Evolutionary conservation across 2,329 filamentous ascomycete species (phyloP).

Genomic region (Hymenoscyphus occultus): DNA sequence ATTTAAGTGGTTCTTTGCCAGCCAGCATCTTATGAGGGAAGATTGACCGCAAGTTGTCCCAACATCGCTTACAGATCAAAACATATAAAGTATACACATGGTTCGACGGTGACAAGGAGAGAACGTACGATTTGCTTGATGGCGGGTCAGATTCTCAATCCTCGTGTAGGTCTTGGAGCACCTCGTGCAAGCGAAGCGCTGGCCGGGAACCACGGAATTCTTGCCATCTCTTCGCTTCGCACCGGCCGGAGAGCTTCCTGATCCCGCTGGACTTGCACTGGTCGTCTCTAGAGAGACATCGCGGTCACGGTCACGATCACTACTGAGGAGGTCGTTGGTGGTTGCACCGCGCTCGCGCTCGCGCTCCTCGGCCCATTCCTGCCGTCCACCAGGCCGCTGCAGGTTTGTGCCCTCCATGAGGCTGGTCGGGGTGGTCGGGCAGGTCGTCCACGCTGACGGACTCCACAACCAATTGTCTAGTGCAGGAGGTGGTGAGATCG

Average conservation of each 20-base stretch:
- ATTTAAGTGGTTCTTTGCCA: neutral
- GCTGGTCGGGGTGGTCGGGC: neutral
- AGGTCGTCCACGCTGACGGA: neutral
- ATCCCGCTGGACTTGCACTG: neutral
- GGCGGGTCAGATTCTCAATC: constrained; percentile 34
- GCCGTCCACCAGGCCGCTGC: neutral
- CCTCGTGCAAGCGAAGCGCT: constrained; percentile 31
- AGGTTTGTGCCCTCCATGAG: neutral
- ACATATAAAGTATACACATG: neutral
- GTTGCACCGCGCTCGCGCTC: neutral
- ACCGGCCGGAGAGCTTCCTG: neutral
- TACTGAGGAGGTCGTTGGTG: neutral
- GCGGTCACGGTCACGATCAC: constrained; percentile 4
- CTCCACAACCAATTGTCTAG: neutral
- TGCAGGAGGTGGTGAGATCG: neutral
- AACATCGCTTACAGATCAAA: neutral
- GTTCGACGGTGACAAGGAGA: neutral
- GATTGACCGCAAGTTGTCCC: neutral
- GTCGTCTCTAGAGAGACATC: neutral
- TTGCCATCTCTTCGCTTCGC: neutral
- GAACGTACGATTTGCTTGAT: constrained; percentile 34
- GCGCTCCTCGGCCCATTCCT: neutral
- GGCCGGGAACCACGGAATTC: constrained; percentile 12
- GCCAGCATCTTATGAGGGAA: neutral
- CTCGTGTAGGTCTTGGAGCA: constrained; percentile 35